Conservation (phyloP, 31 red algal species). For the Asparagopsis taxiformis region DNA sequence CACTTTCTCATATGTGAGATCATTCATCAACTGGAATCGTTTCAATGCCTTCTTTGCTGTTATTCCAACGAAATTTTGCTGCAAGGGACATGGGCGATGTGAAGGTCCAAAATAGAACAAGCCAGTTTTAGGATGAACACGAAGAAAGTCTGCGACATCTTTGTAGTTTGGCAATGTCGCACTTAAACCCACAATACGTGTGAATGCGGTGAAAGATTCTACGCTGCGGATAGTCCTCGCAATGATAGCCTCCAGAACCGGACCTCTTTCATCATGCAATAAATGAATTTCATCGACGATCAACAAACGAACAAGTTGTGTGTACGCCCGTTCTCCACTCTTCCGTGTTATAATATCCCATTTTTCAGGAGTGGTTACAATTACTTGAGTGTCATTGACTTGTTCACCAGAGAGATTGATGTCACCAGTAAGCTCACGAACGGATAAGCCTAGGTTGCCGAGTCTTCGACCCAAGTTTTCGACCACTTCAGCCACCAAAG, state of each 20-base stretch:
- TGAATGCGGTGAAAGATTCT: conserved; percentile 28
- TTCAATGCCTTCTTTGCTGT: conserved; percentile 75
- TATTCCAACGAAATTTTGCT: conserved; percentile 84
- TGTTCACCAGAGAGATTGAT: conserved; percentile 69
- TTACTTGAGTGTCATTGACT: conserved; percentile 78
- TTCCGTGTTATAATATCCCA: conserved; percentile 99
- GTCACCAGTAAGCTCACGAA: conserved; percentile 94
- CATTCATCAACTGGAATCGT: conserved; percentile 78
- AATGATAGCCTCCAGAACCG: conserved; percentile 89
- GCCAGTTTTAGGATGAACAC: conserved; percentile 49
- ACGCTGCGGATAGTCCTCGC: conserved; percentile 75
- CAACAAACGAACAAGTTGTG: conserved; percentile 68
- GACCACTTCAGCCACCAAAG: conserved; percentile 91
- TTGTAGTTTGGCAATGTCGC: conserved; percentile 97
- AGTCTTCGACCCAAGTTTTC: conserved; percentile 73
- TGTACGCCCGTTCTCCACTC: conserved; percentile 58
- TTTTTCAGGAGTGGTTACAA: conserved; percentile 99
- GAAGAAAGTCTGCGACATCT: conserved; percentile 92
- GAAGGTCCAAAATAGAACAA: conserved; percentile 84
- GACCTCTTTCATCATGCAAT: conserved; percentile 91
- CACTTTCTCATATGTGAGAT: conserved; percentile 82
- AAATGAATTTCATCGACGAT: conserved; percentile 99
- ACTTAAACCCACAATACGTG: conserved; percentile 86
- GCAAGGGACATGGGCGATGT: conserved; percentile 88
- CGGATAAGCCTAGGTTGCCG: conserved; percentile 48